These are phyloP conservation scores for Yamadazyma epiphylla DNA, from an alignment of 1,139 yeast genomes.

Conservation along the genomic window DNA sequence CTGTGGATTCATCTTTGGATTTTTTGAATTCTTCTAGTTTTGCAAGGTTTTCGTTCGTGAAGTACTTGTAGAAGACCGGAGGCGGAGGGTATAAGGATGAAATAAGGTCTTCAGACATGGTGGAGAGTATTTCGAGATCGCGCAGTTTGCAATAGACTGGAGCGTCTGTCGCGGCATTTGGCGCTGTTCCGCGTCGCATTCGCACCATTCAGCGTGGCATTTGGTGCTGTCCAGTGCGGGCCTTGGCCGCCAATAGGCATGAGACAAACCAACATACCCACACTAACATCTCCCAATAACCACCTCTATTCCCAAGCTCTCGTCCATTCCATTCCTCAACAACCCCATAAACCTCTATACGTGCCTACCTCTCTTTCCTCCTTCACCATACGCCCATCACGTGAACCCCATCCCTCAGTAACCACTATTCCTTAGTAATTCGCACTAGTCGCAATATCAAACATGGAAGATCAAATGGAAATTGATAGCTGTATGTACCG, in stretches of 20 bases:
- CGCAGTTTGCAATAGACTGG: no score
- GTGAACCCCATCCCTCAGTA: no score
- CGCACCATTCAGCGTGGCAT: no score
- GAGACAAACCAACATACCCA: no score
- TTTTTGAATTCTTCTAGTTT: conserved; percentile 24
- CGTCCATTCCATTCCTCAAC: neutral
- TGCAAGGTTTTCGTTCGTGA: conserved; percentile 57
- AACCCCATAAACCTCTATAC: no score
- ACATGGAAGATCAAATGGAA: conserved; percentile 17
- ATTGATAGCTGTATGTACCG: conserved; percentile 15
- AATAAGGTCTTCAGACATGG: conserved; percentile 35
- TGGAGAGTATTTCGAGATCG: conserved; percentile 1
- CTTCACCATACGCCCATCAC: no score
- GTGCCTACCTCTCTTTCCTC: no score
- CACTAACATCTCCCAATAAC: neutral
- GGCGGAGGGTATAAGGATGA: conserved; percentile 85
- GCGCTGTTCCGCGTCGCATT: no score
- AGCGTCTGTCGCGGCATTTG: no score
- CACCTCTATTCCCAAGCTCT: neutral
- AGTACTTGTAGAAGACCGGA: conserved; percentile 68
- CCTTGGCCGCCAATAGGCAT: no score
- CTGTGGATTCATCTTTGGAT: conserved; percentile 12
- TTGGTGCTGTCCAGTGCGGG: no score
- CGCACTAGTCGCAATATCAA: conserved; percentile 1
- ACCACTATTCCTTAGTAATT: no score